Conservation (phyloP, 768 basidiomycete species). For the Hypholoma sublateritium region DNA sequence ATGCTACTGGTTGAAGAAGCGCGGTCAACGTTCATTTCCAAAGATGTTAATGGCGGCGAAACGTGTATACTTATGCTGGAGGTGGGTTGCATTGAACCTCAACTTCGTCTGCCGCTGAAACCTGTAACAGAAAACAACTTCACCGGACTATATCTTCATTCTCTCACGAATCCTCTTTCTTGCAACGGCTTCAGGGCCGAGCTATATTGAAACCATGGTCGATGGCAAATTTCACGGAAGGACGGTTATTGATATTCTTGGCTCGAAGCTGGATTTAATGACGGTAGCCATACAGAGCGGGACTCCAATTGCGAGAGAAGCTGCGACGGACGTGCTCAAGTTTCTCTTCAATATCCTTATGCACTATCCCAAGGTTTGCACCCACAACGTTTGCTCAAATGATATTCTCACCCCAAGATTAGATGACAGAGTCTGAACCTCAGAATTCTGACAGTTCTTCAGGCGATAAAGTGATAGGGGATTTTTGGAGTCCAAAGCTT, state of each 20-base stretch:
- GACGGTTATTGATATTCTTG: conserved; percentile 64
- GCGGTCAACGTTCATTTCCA: conserved; percentile 53
- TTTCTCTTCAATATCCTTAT: conserved; percentile 78
- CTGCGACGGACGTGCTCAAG: conserved; percentile 83
- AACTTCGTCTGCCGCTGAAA: background rate
- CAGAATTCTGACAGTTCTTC: conserved; percentile 33
- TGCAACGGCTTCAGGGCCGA: conserved; percentile 52
- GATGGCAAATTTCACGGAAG: conserved; percentile 60
- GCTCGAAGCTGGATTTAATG: conserved; percentile 59
- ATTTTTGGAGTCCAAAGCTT: conserved; percentile 73
- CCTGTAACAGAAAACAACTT: conserved; percentile 52
- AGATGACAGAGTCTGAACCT: conserved; percentile 47
- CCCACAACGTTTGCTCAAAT: background rate
- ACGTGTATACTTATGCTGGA: conserved; percentile 56
- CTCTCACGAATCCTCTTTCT: conserved; percentile 78
- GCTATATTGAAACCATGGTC: conserved; percentile 59
- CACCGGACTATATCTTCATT: conserved; percentile 69
- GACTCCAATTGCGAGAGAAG: conserved; percentile 61
- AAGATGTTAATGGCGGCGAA: conserved; percentile 65
- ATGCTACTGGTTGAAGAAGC: conserved; percentile 67
- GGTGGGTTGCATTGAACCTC: conserved; percentile 34
- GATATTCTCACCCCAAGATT: background rate
- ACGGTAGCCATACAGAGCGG: conserved; percentile 47
- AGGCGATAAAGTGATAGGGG: conserved; percentile 58
- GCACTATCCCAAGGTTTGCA: conserved; percentile 75